Evolutionary conservation across 257 asterid genomes (phyloP), one percentile per base, ranked within the genome.

Genomic region (Salvia hispanica): DNA sequence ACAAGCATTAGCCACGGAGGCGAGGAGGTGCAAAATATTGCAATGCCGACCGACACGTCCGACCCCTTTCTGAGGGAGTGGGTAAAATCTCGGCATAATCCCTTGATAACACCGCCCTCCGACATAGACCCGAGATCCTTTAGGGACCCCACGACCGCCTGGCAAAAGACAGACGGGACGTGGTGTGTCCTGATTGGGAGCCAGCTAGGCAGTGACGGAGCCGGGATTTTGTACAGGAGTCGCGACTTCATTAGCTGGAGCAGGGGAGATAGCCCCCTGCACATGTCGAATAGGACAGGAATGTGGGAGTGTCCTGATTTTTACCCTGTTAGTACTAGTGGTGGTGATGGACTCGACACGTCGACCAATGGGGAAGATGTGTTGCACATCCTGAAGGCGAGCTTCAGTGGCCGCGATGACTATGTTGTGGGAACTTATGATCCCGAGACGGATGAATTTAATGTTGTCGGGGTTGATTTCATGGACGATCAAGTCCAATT

Each of bases 1-100:
- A 89, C 96, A 0, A 90, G 95, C 13, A 31, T 56, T 31, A 56
- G 43, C 11, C 3, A 1, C 0, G 52, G 15, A 0, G 45, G 66
- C 43, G 63, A 71, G 0, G 89, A 90, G 44, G 92, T 82, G 9
- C 96, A 85, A 42, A 87, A 85, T 72, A 84, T 89, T 0, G 95
- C 96, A 0, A 40, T 72, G 42, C 91, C 93, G 2, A 76, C 74
- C 55, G 78, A 87, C 46, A 7, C 63, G 1, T 77, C 90, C 0
- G 95, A 89, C 9, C 93, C 89, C 0, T 50, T 78, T 31, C 72
- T 89, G 0, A 34, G 13, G 0, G 88, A 87, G 45, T 87, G 95
- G 96, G 74, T 74, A 0, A 89, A 87, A 64, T 68, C 78, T 3
- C 66, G 78, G 6, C 44, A 62, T 13, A 85, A 89, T 65, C 88